These are phyloP conservation scores for Emericellopsis terricola DNA, from an alignment of 495 filamentous ascomycete genomes.

Conservation along the genomic window DNA sequence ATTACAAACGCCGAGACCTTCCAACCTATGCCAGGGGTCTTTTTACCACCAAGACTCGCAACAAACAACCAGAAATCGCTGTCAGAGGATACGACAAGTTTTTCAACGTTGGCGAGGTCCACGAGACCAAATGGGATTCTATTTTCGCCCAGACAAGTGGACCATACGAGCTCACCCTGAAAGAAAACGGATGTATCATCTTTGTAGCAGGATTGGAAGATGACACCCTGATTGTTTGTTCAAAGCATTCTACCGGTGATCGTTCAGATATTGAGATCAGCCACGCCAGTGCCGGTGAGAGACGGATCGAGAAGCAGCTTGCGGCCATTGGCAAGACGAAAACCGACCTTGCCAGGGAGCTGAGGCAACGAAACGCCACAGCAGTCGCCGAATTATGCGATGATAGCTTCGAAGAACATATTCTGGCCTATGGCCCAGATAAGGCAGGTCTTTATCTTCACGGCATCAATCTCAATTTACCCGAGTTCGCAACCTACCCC, in stretches of 20 bases:
- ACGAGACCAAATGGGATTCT: constrained; percentile 62
- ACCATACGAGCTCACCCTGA: constrained; percentile 88
- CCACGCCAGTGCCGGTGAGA: constrained; percentile 74
- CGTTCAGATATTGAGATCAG: constrained; percentile 49
- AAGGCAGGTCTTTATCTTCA: constrained; percentile 87
- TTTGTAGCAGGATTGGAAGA: constrained; percentile 88
- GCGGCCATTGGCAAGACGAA: constrained; percentile 52
- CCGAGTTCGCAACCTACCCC: constrained; percentile 72
- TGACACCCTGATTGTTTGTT: constrained; percentile 77
- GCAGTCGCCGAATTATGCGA: constrained; percentile 95
- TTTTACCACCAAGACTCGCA: constrained; percentile 54
- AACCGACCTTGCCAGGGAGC: constrained; percentile 51
- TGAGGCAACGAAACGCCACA: constrained; percentile 70
- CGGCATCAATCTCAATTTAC: constrained; percentile 86
- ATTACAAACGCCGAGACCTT: constrained; percentile 71
- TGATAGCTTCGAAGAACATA: constrained; percentile 91
- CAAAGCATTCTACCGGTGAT: constrained; percentile 86
- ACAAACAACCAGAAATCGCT: constrained; percentile 55
- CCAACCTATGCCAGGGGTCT: constrained; percentile 86
- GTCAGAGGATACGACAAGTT: constrained; percentile 95
- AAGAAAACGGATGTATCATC: constrained; percentile 98
- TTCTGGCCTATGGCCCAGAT: constrained; percentile 72
- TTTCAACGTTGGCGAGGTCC: constrained; percentile 77
- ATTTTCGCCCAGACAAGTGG: constrained; percentile 61
- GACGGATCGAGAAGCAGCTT: constrained; percentile 70